These are phyloP conservation scores for Periconia macrospinosa DNA, from an alignment of 2,329 filamentous ascomycete species.

Conservation along the genomic window DNA sequence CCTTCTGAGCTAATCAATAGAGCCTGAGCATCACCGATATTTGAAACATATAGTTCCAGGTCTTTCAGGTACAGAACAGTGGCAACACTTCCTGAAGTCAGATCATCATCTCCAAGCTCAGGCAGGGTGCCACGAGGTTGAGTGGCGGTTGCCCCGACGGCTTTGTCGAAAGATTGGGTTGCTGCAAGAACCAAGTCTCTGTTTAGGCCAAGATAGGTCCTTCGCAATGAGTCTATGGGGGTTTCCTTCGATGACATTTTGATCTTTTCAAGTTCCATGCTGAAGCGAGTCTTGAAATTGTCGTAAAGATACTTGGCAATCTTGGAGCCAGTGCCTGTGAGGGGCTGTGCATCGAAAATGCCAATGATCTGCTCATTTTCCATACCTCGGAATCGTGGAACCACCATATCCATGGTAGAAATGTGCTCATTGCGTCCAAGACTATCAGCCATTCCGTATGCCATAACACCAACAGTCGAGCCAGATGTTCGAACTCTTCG, in stretches of 20 bases:
- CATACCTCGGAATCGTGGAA: slow-evolving; percentile 85
- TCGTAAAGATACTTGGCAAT: slow-evolving; percentile 97
- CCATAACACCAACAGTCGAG: slow-evolving; percentile 85
- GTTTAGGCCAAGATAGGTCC: slow-evolving; percentile 86
- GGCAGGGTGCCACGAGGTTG: slow-evolving; percentile 71
- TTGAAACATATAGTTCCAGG: slow-evolving; percentile 90
- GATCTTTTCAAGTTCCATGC: slow-evolving; percentile 69
- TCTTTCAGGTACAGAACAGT: slow-evolving; percentile 88
- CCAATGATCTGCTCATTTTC: slow-evolving; percentile 89
- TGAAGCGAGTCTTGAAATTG: slow-evolving; percentile 86
- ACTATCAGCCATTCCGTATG: slow-evolving; percentile 97
- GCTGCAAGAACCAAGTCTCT: slow-evolving; percentile 90
- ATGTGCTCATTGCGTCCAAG: slow-evolving; percentile 91
- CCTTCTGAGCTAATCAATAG: slow-evolving; percentile 91
- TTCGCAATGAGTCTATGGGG: slow-evolving; percentile 78
- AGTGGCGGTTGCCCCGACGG: slow-evolving; percentile 43
- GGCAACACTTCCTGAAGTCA: slow-evolving; percentile 86
- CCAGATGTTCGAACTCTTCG: slow-evolving; percentile 94
- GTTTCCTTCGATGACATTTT: slow-evolving; percentile 68
- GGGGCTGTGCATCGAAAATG: slow-evolving; percentile 93
- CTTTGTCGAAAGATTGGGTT: slow-evolving; percentile 76
- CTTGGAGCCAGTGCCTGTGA: slow-evolving; percentile 87
- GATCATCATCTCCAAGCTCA: slow-evolving; percentile 83
- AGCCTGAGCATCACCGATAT: slow-evolving; percentile 94
- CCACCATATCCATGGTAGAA: slow-evolving; percentile 92